Percentiles rank a stretch among this genome's conserved stretches.
Evolutionary conservation across 2,329 filamentous ascomycete species (phyloP).

Genomic region (Fusarium nurragi): DNA sequence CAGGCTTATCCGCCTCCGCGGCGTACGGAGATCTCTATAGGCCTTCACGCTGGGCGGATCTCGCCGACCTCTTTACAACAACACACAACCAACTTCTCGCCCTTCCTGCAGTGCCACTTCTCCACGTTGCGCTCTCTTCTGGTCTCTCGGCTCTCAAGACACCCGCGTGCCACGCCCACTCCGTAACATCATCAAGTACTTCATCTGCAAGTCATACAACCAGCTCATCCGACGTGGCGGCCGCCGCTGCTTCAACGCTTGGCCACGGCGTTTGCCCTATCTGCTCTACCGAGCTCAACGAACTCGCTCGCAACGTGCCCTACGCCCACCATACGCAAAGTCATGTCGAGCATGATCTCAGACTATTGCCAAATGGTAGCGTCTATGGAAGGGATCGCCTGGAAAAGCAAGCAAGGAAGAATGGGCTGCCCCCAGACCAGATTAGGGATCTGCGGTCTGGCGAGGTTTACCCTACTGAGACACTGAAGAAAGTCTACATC

Average conservation of each 20-base stretch:
- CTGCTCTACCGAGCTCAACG: slow-evolving; percentile 94
- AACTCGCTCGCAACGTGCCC: slow-evolving; percentile 85
- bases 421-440: slow-evolving; percentile 71
- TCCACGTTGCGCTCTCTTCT: slow-evolving; percentile 90
- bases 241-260: slow-evolving; percentile 53
- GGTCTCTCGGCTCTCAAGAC: slow-evolving; percentile 96
- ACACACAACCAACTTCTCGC: slow-evolving; percentile 89
- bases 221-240: slow-evolving; percentile 56
- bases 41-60: slow-evolving; percentile 74
- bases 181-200: slow-evolving; percentile 5
- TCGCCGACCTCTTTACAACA: slow-evolving; percentile 82
- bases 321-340: slow-evolving; percentile 97
- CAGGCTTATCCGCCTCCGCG: slow-evolving; percentile 54
- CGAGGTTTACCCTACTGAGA: slow-evolving; percentile 68
- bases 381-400: slow-evolving; percentile 83
- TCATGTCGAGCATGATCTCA: slow-evolving; percentile 85
- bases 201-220: slow-evolving; percentile 52
- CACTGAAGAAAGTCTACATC: slow-evolving; percentile 90
- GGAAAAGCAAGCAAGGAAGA: slow-evolving; percentile 80
- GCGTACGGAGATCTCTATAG: slow-evolving; percentile 73
- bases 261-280: slow-evolving; percentile 89
- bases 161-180: slow-evolving; percentile 77
- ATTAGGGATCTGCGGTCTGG: slow-evolving; percentile 84
- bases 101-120: slow-evolving; percentile 81
- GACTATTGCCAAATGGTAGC: slow-evolving; percentile 86